These are phyloP conservation scores for Paspalum vaginatum DNA, from an alignment of 176 grass and related monocot genomes.

Conservation along the genomic window DNA sequence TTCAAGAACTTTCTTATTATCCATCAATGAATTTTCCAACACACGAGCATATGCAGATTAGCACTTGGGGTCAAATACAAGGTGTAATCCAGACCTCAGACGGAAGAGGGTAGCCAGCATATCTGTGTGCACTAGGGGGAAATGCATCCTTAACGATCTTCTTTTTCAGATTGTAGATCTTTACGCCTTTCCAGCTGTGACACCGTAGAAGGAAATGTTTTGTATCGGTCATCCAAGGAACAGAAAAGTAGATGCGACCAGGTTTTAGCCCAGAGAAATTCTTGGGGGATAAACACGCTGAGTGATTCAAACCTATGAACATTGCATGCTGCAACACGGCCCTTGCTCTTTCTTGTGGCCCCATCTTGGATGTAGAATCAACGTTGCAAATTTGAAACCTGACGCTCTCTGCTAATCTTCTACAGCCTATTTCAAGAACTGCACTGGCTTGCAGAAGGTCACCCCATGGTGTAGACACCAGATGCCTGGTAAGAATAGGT, in stretches of 20 bases:
- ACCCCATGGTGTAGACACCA: background rate
- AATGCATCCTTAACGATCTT: background rate
- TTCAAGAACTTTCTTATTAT: too few species aligned
- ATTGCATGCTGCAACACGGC: background rate
- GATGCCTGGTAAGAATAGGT: background rate
- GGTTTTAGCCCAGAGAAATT: background rate
- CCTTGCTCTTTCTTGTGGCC: background rate
- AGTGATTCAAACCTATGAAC: background rate
- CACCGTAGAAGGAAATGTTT: fast-evolving
- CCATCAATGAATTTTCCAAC: too few species aligned
- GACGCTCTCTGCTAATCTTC: background rate
- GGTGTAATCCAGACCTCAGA: background rate
- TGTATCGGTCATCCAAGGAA: background rate
- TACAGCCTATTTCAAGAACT: background rate
- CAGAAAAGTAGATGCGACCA: background rate
- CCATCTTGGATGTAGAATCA: background rate
- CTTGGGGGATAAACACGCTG: background rate
- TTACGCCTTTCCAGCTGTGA: background rate
- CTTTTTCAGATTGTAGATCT: background rate
- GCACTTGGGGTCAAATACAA: too few species aligned
- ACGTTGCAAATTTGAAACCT: background rate
- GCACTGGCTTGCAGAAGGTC: background rate
- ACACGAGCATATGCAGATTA: too few species aligned
- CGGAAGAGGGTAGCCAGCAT: fast-evolving
- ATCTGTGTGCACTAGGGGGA: background rate